A percentile compares a stretch with the other conserved stretches of the same genome.
Conservation (phyloP, 2,329 filamentous ascomycete genomes). For the Calonectria pteridis region DNA sequence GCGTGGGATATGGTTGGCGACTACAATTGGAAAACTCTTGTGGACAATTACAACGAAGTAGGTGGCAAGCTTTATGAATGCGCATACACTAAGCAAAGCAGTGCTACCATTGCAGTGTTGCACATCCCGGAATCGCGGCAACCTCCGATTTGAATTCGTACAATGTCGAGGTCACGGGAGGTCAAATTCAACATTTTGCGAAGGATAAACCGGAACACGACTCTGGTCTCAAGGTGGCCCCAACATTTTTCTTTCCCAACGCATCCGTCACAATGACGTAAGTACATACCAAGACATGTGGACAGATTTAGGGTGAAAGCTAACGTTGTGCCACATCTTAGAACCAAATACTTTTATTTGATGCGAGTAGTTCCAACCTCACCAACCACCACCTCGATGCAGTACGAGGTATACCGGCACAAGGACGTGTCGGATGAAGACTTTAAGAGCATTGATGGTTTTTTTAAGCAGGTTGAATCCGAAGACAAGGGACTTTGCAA, state of each 20-base stretch:
- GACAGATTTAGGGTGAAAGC: not conserved
- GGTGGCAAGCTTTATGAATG: not conserved
- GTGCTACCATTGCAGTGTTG: constrained; percentile 34
- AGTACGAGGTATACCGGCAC: constrained; percentile 67
- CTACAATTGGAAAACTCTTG: constrained; percentile 71
- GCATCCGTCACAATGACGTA: constrained; percentile 34
- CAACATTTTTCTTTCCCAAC: constrained; percentile 36
- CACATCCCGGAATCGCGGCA: constrained; percentile 32
- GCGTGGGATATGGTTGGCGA: constrained; percentile 65
- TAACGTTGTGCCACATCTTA: not conserved
- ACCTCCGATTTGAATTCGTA: constrained; percentile 15
- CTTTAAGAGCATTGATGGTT: constrained; percentile 66
- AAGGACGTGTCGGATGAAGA: constrained; percentile 67
- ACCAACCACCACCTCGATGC: constrained; percentile 28
- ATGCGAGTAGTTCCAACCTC: constrained; percentile 35
- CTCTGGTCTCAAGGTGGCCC: constrained; percentile 7
- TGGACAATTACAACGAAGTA: constrained; percentile 73
- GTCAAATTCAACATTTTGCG: constrained; percentile 34
- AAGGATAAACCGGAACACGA: constrained; percentile 22
- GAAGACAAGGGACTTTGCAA: constrained; percentile 74
- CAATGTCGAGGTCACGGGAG: constrained; percentile 22
- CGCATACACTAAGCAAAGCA: not conserved
- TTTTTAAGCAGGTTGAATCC: constrained; percentile 72
- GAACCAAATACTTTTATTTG: constrained; percentile 32
- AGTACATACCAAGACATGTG: not conserved